Percentiles rank a stretch among this genome's conserved stretches.
These are phyloP conservation scores for Neophaeococcomyces mojaviensis DNA, from an alignment of 2,329 filamentous ascomycete genomes.

Conservation along the genomic window DNA sequence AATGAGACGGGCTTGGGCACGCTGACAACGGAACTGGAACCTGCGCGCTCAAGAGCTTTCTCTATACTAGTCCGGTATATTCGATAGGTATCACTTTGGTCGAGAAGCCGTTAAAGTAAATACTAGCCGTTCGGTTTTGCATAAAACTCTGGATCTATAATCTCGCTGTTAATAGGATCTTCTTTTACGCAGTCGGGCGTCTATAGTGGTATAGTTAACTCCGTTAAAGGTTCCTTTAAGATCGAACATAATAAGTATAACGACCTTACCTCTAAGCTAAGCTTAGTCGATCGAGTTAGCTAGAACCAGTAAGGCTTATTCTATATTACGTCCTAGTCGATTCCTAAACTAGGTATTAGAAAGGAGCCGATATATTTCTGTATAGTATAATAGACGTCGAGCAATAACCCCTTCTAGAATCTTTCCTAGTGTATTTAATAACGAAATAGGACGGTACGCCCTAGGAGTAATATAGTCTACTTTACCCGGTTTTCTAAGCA, in stretches of 20 bases:
- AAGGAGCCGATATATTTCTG: constrained; percentile 20
- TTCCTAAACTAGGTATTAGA: constrained; percentile 22
- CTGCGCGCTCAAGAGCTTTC: no score
- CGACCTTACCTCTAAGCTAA: constrained; percentile 15
- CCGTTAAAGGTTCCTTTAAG: constrained; percentile 20
- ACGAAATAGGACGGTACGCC: constrained; percentile 25
- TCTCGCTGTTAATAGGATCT: neutral
- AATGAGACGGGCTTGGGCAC: no score
- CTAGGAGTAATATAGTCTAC: constrained; percentile 22
- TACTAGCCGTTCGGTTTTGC: constrained; percentile 1
- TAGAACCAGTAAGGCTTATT: constrained; percentile 23
- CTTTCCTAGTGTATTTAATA: constrained; percentile 20
- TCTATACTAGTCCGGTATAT: constrained; percentile 24
- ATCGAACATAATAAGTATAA: constrained; percentile 13
- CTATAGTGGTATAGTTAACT: constrained; percentile 14
- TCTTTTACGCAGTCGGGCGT: neutral
- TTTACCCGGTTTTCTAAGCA: constrained; percentile 21
- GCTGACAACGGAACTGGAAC: no score
- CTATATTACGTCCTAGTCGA: constrained; percentile 16
- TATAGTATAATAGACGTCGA: constrained; percentile 16
- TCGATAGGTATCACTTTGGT: neutral
- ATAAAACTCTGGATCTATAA: neutral
- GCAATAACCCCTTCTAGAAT: constrained; percentile 19
- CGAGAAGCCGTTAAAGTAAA: constrained; percentile 1
- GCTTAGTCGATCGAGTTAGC: constrained; percentile 17